Base-by-base conservation (phyloP, 306 rosid genomes). In the Dryas alaskensis region DNA sequence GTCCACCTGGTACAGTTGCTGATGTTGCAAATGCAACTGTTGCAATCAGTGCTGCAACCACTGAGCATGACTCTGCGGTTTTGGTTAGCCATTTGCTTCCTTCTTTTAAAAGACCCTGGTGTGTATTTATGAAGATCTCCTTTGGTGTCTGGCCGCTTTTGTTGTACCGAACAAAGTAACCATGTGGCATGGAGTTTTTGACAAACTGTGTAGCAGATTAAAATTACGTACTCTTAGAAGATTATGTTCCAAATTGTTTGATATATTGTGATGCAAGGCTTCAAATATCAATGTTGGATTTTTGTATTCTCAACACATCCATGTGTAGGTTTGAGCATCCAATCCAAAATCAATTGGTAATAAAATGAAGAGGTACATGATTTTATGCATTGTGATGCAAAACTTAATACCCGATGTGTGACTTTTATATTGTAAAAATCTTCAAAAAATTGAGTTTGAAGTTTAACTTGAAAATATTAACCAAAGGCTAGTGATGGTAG, bases 21-120 rank as follows among this genome's bases (percentile, higher is more conserved):
- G 86, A 67, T 25, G 83, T 72, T 46, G 86, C 80, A 19, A 75
- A 89, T 27, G 90, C 89, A 1, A 87, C 87, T 0, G 92, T 79
- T 61, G 92, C 92, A 4, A 90, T 76, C 53, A 90, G 79, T 3
- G 88, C 87, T 8, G 92, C 92, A 49, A 87, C 90, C 3, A 87
- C 46, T 0, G 90, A 87, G 83, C 96, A 90, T 0, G 96, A 86
- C 49, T 86, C 87, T 0, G 90, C 75, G 70, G 84, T 86, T 65
- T 60, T 81, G 46, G 45, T 81, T 8, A 87, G 79, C 96, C 92
- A 90, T 1, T 70, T 74, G 11, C 81, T 79, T 0, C 92, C 92
- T 0, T 48, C 67, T 53, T 64, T 58, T 14, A 69, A 17, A 0
- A 86, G 86, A 0, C 69, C 16, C 31, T 0, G 3, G 69, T 87